Evolutionary conservation across 345 rosid genomes (phyloP), one percentile per base, ranked within the genome.

Genomic region (Raphanus raphanistrum): DNA sequence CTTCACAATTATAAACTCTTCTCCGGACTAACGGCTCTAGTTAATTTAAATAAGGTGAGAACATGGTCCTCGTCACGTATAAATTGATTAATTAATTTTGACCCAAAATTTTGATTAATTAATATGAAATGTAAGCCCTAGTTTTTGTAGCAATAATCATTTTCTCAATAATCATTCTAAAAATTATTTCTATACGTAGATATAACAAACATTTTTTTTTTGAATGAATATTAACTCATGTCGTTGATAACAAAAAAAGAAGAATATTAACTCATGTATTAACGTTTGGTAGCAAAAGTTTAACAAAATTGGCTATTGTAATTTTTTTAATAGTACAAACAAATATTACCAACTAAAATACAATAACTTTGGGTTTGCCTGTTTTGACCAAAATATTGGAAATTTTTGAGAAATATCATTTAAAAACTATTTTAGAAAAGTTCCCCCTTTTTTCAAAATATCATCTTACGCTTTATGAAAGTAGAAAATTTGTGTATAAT

Each of bases 1-100:
- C 52, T 41, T 63, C 48, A 63, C 66, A 32, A 78, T 78, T 45
- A 48, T 72, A 31, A 78, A 58, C 38, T 32, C 55, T 10, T 57
- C 41, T 48, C 66, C 45, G 32, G 52, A 21, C 59, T 33, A 59
- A 72, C 77, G 73, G 81, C 33, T 71, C 38, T 26, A 32, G 31
- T 72, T 78, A 71, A 54, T 50, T 31, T 61, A 38, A 28, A 8
- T n/a, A 68, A 60, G 36, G 50, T 66, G 43, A 9, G 12, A 17
- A 17, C 33, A 43, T 58, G 32, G 59, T 29, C 58, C 64, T 57
- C 15, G 3, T 26, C 58, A 13, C 65, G 28, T 38, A 66, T 38
- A 25, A 48, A 41, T 41, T 11, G 43, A 36, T 36, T 36, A 36
- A 0, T 36, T 36, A 7, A 36, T 36, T 35, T 35, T 35, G 15